phyloP scores from a whole-genome alignment of 768 basidiomycete genomes.

The Boletus barrowsii region DNA sequence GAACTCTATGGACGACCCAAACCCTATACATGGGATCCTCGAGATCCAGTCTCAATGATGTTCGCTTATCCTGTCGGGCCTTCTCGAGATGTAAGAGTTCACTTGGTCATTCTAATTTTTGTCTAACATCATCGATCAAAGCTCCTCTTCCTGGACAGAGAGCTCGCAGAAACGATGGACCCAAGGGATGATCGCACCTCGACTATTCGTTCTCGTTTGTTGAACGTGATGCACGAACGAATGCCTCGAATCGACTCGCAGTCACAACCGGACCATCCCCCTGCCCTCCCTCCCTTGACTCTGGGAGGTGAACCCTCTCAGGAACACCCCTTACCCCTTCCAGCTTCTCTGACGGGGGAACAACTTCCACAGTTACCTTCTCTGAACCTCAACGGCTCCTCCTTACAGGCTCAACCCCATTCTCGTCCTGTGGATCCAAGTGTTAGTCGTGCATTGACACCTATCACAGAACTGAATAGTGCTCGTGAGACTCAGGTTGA shows the following conservation, averaged over 20 bases:
- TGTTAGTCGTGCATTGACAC: slow-evolving; percentile 46
- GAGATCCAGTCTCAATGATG: slow-evolving; percentile 79
- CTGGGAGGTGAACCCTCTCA: slow-evolving; percentile 14
- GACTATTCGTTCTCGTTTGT: slow-evolving; percentile 56
- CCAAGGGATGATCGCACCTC: slow-evolving; percentile 78
- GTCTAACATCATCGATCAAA: slow-evolving; percentile 32
- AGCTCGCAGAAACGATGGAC: slow-evolving; percentile 73
- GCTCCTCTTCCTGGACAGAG: slow-evolving; percentile 87
- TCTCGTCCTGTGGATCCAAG: slow-evolving; percentile 20
- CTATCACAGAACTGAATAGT: slow-evolving; percentile 58
- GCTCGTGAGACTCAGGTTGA: slow-evolving; percentile 28
- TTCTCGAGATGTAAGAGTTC: slow-evolving; percentile 66
- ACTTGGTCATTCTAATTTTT: neutral
- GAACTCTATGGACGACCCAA: slow-evolving; percentile 85
- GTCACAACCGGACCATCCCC: slow-evolving; percentile 6
- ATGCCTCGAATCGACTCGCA: slow-evolving; percentile 45
- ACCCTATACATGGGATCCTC: slow-evolving; percentile 86
- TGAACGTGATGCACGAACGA: slow-evolving; percentile 59
- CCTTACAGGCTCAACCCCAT: slow-evolving; percentile 9
- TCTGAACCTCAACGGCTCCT: slow-evolving; percentile 43
- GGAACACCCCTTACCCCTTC: slow-evolving; percentile 27
- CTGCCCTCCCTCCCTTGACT: slow-evolving; percentile 20
- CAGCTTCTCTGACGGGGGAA: slow-evolving; percentile 7
- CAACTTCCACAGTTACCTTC: slow-evolving; percentile 56
- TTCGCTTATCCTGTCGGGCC: slow-evolving; percentile 92